Evolutionary conservation across 2,329 filamentous ascomycete genomes (phyloP).

Genomic region (Dendryphion nanum): DNA sequence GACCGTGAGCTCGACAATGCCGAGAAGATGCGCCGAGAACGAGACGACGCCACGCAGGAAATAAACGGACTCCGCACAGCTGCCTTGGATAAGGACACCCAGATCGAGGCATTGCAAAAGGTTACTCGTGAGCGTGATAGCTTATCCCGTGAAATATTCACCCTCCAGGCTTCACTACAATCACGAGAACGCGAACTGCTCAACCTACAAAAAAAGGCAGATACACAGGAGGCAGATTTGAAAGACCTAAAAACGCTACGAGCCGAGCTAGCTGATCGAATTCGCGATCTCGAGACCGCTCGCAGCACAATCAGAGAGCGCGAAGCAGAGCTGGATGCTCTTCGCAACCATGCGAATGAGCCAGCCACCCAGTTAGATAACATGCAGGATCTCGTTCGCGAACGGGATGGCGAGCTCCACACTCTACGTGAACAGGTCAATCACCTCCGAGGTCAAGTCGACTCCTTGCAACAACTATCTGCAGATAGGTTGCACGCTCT

Average conservation of each 20-base stretch:
- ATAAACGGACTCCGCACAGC: conserved; percentile 26
- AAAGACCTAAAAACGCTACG: conserved; percentile 29
- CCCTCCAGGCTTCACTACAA: conserved; percentile 26
- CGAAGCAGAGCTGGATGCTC: conserved; percentile 36
- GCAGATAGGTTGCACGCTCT: conserved; percentile 45
- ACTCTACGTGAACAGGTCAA: conserved; percentile 50
- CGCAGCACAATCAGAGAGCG: conserved; percentile 36
- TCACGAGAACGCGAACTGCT: conserved; percentile 34
- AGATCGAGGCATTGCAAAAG: conserved; percentile 36
- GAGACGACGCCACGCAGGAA: conserved; percentile 34
- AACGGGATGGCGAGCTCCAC: conserved; percentile 52
- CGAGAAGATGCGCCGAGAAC: conserved; percentile 26
- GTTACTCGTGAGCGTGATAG: conserved; percentile 33
- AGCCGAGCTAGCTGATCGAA: conserved; percentile 29
- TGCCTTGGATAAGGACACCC: conserved; percentile 29
- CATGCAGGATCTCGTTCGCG: conserved; percentile 43
- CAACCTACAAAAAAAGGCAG: conserved; percentile 29
- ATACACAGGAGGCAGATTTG: conserved; percentile 26
- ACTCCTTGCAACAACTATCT: conserved; percentile 31
- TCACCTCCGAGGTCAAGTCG: conserved; percentile 27
- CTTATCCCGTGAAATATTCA: conserved; percentile 29
- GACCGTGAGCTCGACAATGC: conserved; percentile 30
- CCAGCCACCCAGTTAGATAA: conserved; percentile 41
- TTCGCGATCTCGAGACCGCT: conserved; percentile 35
- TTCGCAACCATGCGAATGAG: conserved; percentile 35